These are phyloP conservation scores for Berkeleyomyces rouxiae DNA, from an alignment of 2,329 filamentous ascomycete genomes.

Conservation along the genomic window DNA sequence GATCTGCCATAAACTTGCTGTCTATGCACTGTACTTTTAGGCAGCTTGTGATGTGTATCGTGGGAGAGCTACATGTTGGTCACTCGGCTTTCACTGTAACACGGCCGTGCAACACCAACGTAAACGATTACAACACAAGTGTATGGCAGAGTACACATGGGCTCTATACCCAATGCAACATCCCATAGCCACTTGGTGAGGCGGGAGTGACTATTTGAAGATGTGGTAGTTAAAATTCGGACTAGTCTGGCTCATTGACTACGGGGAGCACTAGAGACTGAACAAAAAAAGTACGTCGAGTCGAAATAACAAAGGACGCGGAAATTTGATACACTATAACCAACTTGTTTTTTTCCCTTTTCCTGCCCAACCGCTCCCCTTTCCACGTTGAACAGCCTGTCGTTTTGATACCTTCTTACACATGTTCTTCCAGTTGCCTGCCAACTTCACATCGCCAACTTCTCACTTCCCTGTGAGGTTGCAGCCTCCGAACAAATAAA, in stretches of 20 bases:
- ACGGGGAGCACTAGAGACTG: background rate
- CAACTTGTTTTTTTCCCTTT: background rate
- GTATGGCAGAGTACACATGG: background rate
- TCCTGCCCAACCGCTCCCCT: background rate
- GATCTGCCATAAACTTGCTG: background rate
- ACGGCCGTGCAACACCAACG: background rate
- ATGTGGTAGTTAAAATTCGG: too few relatives aligned
- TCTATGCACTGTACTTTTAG: background rate
- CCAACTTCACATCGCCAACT: background rate
- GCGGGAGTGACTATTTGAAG: too few relatives aligned
- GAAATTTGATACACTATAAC: background rate
- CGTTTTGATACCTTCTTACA: background rate
- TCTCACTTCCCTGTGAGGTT: background rate
- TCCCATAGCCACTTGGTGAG: too few relatives aligned
- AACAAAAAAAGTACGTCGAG: background rate
- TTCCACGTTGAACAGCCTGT: background rate
- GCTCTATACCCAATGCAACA: too few relatives aligned
- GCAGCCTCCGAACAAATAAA: background rate
- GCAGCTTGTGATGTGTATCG: too few relatives aligned
- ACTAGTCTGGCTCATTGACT: background rate
- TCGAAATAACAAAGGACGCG: background rate
- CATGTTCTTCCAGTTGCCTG: too few relatives aligned
- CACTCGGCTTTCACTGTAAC: background rate
- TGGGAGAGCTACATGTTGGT: too few relatives aligned
- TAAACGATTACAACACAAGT: background rate